Conservation (phyloP, 768 basidiomycete species). For the Rhizopogon roseolus region DNA sequence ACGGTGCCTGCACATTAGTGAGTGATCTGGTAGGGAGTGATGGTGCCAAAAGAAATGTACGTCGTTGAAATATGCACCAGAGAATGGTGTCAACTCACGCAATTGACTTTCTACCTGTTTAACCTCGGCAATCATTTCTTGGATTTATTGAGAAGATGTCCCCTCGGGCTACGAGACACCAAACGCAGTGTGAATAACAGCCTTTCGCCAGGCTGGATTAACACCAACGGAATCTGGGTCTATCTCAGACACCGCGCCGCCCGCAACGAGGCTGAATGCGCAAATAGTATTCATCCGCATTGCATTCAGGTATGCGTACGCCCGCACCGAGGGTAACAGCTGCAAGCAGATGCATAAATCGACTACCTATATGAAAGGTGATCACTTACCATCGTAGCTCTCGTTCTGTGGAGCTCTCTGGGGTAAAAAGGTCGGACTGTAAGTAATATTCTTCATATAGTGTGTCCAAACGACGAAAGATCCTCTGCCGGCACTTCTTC, state of each 20-base stretch:
- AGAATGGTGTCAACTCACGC: slow-evolving; percentile 23
- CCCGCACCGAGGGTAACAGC: slow-evolving; percentile 34
- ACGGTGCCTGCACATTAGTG: slow-evolving; percentile 30
- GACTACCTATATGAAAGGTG: neutral
- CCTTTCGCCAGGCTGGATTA: too few relatives aligned
- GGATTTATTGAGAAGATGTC: slow-evolving; percentile 10
- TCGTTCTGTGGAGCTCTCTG: slow-evolving; percentile 20
- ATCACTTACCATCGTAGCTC: slow-evolving; percentile 16
- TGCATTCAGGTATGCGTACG: slow-evolving; percentile 12
- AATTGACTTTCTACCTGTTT: slow-evolving; percentile 8
- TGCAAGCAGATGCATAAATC: slow-evolving; percentile 14
- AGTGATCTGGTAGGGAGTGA: neutral
- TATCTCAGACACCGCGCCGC: too few relatives aligned
- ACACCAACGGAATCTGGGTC: too few relatives aligned
- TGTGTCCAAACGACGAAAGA: slow-evolving; percentile 39
- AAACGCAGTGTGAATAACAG: slow-evolving; percentile 24
- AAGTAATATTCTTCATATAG: slow-evolving; percentile 33
- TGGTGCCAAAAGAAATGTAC: slow-evolving; percentile 13
- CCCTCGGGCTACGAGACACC: slow-evolving; percentile 16
- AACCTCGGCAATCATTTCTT: slow-evolving; percentile 6
- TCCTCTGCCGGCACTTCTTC: slow-evolving; percentile 33
- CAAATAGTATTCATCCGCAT: too few relatives aligned
- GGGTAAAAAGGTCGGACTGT: slow-evolving; percentile 25
- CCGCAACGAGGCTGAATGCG: too few relatives aligned
- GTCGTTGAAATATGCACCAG: slow-evolving; percentile 47